Base-by-base conservation (phyloP, 164 flowering plant species). In the Kingdonia uniflora region DNA sequence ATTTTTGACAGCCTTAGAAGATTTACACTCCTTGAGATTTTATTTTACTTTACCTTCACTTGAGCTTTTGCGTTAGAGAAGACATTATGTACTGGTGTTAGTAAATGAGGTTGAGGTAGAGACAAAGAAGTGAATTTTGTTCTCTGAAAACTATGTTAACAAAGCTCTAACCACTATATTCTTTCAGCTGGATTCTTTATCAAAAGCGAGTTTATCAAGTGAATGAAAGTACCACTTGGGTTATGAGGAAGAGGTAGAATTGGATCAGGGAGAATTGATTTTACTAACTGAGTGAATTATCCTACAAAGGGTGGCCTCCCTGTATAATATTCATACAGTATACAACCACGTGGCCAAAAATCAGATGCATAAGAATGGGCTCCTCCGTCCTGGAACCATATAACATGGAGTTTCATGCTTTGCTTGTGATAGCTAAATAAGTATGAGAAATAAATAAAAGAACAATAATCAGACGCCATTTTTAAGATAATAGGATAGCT, bases 371-470 rank as follows among this genome's bases (percentile, higher is more conserved):
- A 89, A 37, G 99, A 94, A 74, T 94, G 99, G 38, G 89, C 88
- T 15, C 96, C 97, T 63, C 84, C 97, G 49, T 94, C 97, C 58
- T 83, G 99, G 97, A 61, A 97, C 97, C 99, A 94, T 89, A 59
- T 94, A 94, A 65, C 74, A 81, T 1, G 99, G 99, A n/a, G 99
- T 84, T 65, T 97, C 99, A 59, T 96, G 91, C 64, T 89, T 94
- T 64, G 95, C 85, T 66, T 79, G 99, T 42, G 92, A 95, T 68
- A 87, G 66, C 95, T 87, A 60, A 48, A 56, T 23, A 66, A 39
- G 40, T 44, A 37, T 53, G 58, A 14, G 14, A 49, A 43, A 51
- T 58, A 24, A 40, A 48, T 48, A 23, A 33, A 14, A 37, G 13
- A 11, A 44, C 39, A 8, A 19, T 29, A 29, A 29, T 4, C 8